Evolutionary conservation across 345 rosid species (phyloP).

Genomic region (Litchi chinensis): DNA sequence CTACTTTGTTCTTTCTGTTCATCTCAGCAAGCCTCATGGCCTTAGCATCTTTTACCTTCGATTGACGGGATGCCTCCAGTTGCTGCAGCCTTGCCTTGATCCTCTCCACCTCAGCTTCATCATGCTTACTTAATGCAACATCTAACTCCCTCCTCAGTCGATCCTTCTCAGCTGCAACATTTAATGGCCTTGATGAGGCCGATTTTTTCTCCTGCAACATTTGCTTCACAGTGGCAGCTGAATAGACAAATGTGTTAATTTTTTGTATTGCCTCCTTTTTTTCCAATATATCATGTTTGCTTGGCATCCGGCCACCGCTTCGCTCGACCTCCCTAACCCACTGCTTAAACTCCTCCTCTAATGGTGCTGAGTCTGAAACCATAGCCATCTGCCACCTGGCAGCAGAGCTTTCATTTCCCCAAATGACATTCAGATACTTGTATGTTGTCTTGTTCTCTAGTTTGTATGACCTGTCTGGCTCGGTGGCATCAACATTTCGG

Average conservation of each 20-base stretch:
- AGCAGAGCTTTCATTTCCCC: slow-evolving; percentile 94
- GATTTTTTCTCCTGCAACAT: slow-evolving; percentile 98
- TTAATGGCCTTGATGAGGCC: slow-evolving; percentile 79
- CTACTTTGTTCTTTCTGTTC: slow-evolving; percentile 93
- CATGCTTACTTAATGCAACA: slow-evolving; percentile 66
- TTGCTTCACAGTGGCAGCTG: slow-evolving; percentile 92
- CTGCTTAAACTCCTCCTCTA: slow-evolving; percentile 87
- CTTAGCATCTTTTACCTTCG: slow-evolving; percentile 67
- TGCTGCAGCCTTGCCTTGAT: slow-evolving; percentile 71
- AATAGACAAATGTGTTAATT: slow-evolving; percentile 76
- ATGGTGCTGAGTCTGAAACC: slow-evolving; percentile 90
- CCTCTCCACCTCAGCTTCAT: slow-evolving; percentile 76
- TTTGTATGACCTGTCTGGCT: slow-evolving; percentile 76
- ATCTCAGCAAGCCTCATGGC: slow-evolving; percentile 91
- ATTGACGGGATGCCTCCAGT: slow-evolving; percentile 74
- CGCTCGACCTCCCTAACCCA: slow-evolving; percentile 91
- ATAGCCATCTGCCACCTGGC: slow-evolving; percentile 99
- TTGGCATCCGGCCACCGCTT: slow-evolving; percentile 78
- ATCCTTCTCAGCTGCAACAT: slow-evolving; percentile 97
- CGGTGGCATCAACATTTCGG: slow-evolving; percentile 88
- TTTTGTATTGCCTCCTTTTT: slow-evolving; percentile 81
- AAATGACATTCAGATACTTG: slow-evolving; percentile 81
- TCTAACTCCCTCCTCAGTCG: slow-evolving; percentile 87
- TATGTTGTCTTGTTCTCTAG: slow-evolving; percentile 79
- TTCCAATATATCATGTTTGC: slow-evolving; percentile 77